A percentile compares a stretch with the other conserved stretches of the same genome.
phyloP scores from a whole-genome alignment of 192 early-diverging fungal genomes.

The Spizellomyces punctatus region DNA sequence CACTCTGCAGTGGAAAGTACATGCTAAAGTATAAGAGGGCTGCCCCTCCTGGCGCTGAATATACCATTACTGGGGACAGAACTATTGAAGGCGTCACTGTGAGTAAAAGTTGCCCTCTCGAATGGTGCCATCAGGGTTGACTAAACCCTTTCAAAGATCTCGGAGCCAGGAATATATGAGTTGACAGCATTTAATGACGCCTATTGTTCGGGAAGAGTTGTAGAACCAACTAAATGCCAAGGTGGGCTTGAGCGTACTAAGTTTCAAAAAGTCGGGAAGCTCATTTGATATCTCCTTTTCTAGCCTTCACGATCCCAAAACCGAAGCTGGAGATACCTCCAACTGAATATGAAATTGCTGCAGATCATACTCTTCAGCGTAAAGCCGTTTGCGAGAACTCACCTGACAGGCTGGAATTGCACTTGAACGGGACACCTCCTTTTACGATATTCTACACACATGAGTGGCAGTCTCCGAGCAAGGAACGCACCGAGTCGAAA shows the following conservation, averaged over 20 bases:
- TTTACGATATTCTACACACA: slow-evolving; percentile 40
- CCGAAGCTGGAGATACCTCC: slow-evolving; percentile 36
- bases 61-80: not conserved
- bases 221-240: slow-evolving; percentile 29
- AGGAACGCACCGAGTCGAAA: not conserved
- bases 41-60: not conserved
- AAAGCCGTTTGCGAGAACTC: slow-evolving; percentile 34
- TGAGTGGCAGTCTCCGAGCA: slow-evolving; percentile 2
- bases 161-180: slow-evolving; percentile 37
- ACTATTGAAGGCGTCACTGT: not conserved
- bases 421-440: slow-evolving; percentile 42
- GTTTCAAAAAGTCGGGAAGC: too few relatives aligned
- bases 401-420: slow-evolving; percentile 34
- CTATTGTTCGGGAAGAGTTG: slow-evolving; percentile 36
- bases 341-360: slow-evolving; percentile 29
- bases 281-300: too few relatives aligned
- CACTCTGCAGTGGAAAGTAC: slow-evolving; percentile 6
- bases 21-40: slow-evolving; percentile 13
- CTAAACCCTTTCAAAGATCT: too few relatives aligned
- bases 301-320: slow-evolving; percentile 35
- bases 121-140: too few relatives aligned
- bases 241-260: too few relatives aligned
- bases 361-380: slow-evolving; percentile 4
- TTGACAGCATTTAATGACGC: slow-evolving; percentile 37
- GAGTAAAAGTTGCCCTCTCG: too few relatives aligned